Percentiles rank a stretch among this genome's conserved stretches.
phyloP scores from a whole-genome alignment of 495 filamentous ascomycete genomes.

The Aspergillus sclerotiicarbonarius region DNA sequence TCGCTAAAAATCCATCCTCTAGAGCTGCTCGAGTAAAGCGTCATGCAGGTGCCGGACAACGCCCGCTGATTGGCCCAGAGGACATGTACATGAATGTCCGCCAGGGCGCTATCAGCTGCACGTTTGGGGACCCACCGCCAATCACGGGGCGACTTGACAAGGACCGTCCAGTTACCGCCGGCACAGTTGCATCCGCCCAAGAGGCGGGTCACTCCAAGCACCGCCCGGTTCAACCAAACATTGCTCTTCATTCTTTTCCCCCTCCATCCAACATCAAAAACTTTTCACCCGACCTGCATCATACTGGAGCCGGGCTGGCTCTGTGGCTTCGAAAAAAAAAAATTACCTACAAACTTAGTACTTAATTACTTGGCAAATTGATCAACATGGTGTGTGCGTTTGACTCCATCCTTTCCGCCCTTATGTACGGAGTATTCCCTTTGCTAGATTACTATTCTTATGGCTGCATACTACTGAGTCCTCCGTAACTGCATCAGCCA shows the following conservation, averaged over 20 bases:
- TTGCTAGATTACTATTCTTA: conserved; percentile 12
- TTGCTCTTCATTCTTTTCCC: conserved; percentile 7
- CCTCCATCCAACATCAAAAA: conserved; percentile 10
- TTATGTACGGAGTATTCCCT: background rate
- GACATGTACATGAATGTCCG: conserved; percentile 17
- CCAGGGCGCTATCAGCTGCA: conserved; percentile 30
- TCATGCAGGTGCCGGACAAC: conserved; percentile 20
- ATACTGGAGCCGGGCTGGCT: conserved; percentile 1
- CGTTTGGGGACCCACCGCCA: conserved; percentile 18
- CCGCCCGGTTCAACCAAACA: conserved; percentile 13
- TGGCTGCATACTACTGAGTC: background rate
- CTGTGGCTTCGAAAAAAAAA: background rate
- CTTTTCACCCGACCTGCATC: conserved; percentile 4
- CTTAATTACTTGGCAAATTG: background rate
- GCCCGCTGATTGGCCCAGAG: conserved; percentile 20
- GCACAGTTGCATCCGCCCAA: conserved; percentile 8
- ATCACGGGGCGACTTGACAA: conserved; percentile 15
- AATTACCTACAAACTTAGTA: background rate
- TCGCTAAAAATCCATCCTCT: conserved; percentile 13
- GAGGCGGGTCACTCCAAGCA: conserved; percentile 1
- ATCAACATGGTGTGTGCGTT: conserved; percentile 8
- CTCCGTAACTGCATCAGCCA: conserved; percentile 11
- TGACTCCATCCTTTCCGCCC: background rate
- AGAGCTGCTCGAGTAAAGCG: conserved; percentile 23
- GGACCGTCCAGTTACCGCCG: conserved; percentile 12